Evolutionary conservation across 345 rosid genomes (phyloP).

Genomic region (Capsella bursapastoris): DNA sequence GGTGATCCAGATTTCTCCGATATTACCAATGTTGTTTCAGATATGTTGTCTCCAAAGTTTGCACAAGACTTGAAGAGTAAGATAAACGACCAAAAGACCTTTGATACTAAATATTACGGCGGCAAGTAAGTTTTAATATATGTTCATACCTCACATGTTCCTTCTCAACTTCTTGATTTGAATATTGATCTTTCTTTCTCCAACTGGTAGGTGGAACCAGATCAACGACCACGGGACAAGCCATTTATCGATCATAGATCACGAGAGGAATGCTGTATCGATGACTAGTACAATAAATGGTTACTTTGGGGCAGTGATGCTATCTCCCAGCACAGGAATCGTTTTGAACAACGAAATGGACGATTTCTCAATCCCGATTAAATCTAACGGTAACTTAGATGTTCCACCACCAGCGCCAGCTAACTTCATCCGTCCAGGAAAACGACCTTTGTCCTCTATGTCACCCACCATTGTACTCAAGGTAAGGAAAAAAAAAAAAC

Average conservation of each 20-base stretch:
- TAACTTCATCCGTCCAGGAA: constrained; percentile 62
- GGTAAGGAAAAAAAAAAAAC: constrained; percentile 32
- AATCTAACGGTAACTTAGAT: not conserved
- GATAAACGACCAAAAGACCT: not conserved
- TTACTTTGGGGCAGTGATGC: constrained; percentile 57
- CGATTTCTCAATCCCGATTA: constrained; percentile 59
- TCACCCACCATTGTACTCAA: constrained; percentile 62
- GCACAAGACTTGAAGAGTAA: not conserved
- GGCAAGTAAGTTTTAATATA: not conserved
- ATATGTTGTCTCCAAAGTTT: constrained; percentile 8
- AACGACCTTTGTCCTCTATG: constrained; percentile 75
- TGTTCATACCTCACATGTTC: not conserved
- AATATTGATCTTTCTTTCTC: not conserved
- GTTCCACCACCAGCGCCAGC: constrained; percentile 55
- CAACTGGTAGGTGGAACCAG: constrained; percentile 51
- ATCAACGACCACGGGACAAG: constrained; percentile 67
- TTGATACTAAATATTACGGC: not conserved
- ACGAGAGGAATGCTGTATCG: constrained; percentile 57
- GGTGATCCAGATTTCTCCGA: not conserved
- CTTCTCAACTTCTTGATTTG: not conserved
- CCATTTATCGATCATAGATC: constrained; percentile 64
- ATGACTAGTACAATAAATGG: constrained; percentile 66
- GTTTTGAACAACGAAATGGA: constrained; percentile 75
- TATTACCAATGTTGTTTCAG: not conserved
- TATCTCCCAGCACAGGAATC: constrained; percentile 64